Evolutionary conservation across 768 basidiomycete genomes (phyloP).

Genomic region (Podaxis rugospora): DNA sequence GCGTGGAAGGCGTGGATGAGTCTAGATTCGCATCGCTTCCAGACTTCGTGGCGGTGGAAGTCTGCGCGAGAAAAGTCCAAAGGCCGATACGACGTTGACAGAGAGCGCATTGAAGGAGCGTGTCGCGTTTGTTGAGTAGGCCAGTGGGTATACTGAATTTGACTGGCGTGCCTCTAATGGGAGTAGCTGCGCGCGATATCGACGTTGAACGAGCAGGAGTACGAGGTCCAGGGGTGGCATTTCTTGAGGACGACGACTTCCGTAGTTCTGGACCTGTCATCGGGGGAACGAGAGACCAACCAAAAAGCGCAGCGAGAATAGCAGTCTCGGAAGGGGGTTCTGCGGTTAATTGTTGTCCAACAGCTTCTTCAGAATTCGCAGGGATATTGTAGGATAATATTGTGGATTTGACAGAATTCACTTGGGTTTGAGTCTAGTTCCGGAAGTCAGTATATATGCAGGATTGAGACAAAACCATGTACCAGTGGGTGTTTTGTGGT

Average conservation of each 20-base stretch:
- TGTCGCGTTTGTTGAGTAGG: conserved; percentile 32
- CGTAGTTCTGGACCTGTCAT: conserved; percentile 17
- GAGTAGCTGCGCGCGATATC: conserved; percentile 18
- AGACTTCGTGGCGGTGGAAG: conserved; percentile 11
- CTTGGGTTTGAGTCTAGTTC: conserved; percentile 53
- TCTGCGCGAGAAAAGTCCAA: conserved; percentile 59
- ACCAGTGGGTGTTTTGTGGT: conserved; percentile 74
- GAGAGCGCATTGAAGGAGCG: conserved; percentile 59
- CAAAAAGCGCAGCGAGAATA: conserved; percentile 43
- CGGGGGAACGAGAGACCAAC: conserved; percentile 42
- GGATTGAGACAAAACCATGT: conserved; percentile 17
- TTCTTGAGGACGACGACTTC: neutral
- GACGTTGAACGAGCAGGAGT: conserved; percentile 13
- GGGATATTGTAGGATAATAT: conserved; percentile 32
- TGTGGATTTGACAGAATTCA: conserved; percentile 46
- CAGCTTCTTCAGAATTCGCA: conserved; percentile 11
- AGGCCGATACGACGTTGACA: conserved; percentile 79
- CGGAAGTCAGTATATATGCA: neutral
- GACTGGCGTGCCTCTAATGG: conserved; percentile 10
- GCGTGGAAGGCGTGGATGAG: conserved; percentile 13
- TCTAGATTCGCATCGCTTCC: neutral
- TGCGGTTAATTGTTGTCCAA: conserved; percentile 15
- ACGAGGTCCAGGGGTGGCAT: conserved; percentile 8
- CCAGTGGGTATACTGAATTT: conserved; percentile 26
- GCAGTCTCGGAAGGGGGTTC: conserved; percentile 34